Evolutionary conservation across 1,139 yeast genomes (phyloP).

Genomic region (Candida freyschussii): DNA sequence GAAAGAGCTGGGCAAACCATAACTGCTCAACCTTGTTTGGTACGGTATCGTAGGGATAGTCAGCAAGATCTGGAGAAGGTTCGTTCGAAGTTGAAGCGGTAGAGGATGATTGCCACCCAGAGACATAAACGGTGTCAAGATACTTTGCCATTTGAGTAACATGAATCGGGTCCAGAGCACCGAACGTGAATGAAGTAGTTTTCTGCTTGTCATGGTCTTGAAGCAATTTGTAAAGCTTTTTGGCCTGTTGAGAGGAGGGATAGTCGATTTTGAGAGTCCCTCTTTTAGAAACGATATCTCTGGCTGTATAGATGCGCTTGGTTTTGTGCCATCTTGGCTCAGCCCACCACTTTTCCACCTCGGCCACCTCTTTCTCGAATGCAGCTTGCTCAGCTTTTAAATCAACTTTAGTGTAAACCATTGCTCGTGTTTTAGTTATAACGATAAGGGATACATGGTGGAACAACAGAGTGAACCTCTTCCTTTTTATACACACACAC

Average conservation of each 20-base stretch:
- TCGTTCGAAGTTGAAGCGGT: conserved; percentile 96
- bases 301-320: conserved; percentile 84
- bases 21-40: conserved; percentile 97
- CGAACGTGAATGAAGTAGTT: conserved; percentile 86
- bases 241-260: conserved; percentile 79
- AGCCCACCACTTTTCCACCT: conserved; percentile 85
- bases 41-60: conserved; percentile 97
- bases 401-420: conserved; percentile 14
- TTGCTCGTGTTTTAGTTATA: conserved; percentile 3
- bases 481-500: too few relatives aligned
- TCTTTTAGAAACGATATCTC: conserved; percentile 86
- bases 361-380: conserved; percentile 66
- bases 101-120: conserved; percentile 99
- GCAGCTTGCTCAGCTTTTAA: conserved; percentile 29
- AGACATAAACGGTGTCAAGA: conserved; percentile 86
- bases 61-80: conserved; percentile 98
- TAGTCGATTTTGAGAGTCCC: conserved; percentile 64
- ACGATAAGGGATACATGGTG: not conserved
- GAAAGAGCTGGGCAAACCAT: conserved; percentile 95
- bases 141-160: conserved; percentile 95
- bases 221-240: conserved; percentile 68
- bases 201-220: conserved; percentile 67
- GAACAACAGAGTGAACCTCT: not conserved
- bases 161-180: conserved; percentile 95
- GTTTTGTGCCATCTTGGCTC: conserved; percentile 88